phyloP scores from a whole-genome alignment of 257 asterid species.

The Ballota nigra region DNA sequence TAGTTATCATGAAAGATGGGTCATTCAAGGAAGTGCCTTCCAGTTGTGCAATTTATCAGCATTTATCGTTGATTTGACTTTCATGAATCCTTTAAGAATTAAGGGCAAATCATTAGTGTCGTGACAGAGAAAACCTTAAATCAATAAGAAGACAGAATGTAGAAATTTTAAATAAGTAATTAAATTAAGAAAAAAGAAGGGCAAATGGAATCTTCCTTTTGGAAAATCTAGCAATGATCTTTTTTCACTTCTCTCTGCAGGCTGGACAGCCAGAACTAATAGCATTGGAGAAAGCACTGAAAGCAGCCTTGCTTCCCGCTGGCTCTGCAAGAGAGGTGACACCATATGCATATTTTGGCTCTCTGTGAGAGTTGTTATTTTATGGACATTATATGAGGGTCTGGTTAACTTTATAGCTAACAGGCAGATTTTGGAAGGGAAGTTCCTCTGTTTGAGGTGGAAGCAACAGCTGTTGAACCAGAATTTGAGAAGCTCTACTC shows the following conservation, averaged over 20 bases:
- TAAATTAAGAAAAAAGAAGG: too few species aligned
- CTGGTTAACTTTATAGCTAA: slow-evolving; percentile 28
- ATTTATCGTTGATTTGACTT: not conserved
- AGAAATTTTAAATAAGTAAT: too few species aligned
- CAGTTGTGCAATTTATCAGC: not conserved
- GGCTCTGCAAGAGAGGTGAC: slow-evolving; percentile 97
- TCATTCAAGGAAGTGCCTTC: not conserved
- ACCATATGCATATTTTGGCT: slow-evolving; percentile 23
- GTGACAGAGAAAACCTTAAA: not conserved
- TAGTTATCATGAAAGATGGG: not conserved
- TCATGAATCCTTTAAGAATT: slow-evolving; percentile 4
- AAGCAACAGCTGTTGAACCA: too few species aligned
- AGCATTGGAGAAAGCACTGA: slow-evolving; percentile 76
- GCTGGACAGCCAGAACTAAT: slow-evolving; percentile 90
- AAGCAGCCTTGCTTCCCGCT: slow-evolving; percentile 70
- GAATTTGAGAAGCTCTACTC: too few species aligned
- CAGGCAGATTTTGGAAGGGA: slow-evolving; percentile 96
- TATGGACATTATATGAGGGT: slow-evolving; percentile 18
- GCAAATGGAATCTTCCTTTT: too few species aligned
- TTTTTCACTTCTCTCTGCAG: slow-evolving; percentile 40
- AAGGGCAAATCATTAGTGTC: not conserved
- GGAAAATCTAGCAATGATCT: not conserved
- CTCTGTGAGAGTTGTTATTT: slow-evolving; percentile 2
- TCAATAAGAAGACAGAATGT: too few species aligned
- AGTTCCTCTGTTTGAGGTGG: slow-evolving; percentile 93